Base-by-base conservation (phyloP, 768 basidiomycete genomes). In the Clitopilus hobsonii region DNA sequence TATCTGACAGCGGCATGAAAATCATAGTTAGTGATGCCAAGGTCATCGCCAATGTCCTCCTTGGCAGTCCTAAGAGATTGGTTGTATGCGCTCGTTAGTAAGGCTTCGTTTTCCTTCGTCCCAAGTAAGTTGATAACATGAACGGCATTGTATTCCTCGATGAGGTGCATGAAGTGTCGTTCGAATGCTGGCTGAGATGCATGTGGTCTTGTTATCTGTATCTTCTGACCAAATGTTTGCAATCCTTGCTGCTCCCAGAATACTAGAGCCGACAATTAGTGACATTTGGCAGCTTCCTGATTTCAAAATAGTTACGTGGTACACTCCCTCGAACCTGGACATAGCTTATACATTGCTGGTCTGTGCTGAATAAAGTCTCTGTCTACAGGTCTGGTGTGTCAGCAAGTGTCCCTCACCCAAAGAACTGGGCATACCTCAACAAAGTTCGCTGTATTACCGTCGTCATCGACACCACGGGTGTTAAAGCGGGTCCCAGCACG, bases 161-260 rank as follows among this genome's bases (percentile, higher is more conserved):
- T 82, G 30, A 98, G 73, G 54, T 93, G 87, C 8, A 85, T 78
- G 55, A 98, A 91, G 71, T 99, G 97, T 32, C 91, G 85, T 60
- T 98, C 91, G 65, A 99, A 99, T 1, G 97, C 97, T 6, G 95
- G 95, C 61, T 98, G 96, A 0, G 95, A 95, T 2, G 94, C 93
- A 61, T 92, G 88, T 0, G 97, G 96, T 11, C 95, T 86, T 11
- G 94, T 95, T 58, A 99, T 92, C 66, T 98, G 94, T 38, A 99
- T 93, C 54, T 85, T 84, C 60, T 93, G 94, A 30, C 94, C 91
- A 65, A 99, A 94, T 0, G 96, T 95, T 65, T 95, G 93, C 36
- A 95, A 68, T 24, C 93, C 94, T 71, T 96, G 94, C 65, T 99
- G 96, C 68, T 98, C 96, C 97, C 97, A 99, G 68, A 99, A 99